Base-by-base conservation (phyloP, 2,329 filamentous ascomycete species). In the Ophiosphaerella korrae region DNA sequence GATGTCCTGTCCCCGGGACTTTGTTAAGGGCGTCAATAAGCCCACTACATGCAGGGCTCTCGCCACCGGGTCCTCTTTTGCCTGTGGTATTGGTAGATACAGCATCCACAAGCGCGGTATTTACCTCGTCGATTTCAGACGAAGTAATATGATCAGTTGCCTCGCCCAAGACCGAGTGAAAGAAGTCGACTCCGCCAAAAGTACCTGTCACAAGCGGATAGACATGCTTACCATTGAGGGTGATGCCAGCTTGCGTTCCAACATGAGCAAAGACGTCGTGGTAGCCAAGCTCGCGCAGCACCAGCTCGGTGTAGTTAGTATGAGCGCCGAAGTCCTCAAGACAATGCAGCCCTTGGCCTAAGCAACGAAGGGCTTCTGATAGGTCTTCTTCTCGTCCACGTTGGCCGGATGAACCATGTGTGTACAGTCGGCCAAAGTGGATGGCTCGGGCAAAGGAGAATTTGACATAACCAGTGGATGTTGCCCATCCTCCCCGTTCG, bases 401-500 rank as follows among this genome's bases (percentile, higher is more conserved):
- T 39, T 75, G 73, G 29, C 71, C 73, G 29, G 74, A 70, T 8
- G 72, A 63, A 9, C 76, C 76, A 52, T 75, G 71, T 1, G 77
- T 79, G 55, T 78, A 81, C 52, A 78, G 52, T 18, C 78, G 67
- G 7, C 78, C 78, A 48, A 75, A 80, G 57, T 80, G 77, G 38
- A 81, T 80, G 18, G 73, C 74, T 44, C 78, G 73, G 21, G 75
- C 70, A 41, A 81, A 78, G 14, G 75, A 77, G 60, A 83, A 73
- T 37, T 71, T 74, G 52, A 96, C 81, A 66, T 93, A 97, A 34
- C 89, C 92, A 7, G 89, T 80, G 57, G 92, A 96, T 16, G 94
- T 99, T 1, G 92, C 90, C 89, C 92, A 97, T 35, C 84, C 83
- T 4, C 92, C 90, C 12, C 77, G 79, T 72, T 97, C 93, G 66